Base-by-base conservation (phyloP, 1,284 basidiomycete genomes). In the Sutorius eximius region DNA sequence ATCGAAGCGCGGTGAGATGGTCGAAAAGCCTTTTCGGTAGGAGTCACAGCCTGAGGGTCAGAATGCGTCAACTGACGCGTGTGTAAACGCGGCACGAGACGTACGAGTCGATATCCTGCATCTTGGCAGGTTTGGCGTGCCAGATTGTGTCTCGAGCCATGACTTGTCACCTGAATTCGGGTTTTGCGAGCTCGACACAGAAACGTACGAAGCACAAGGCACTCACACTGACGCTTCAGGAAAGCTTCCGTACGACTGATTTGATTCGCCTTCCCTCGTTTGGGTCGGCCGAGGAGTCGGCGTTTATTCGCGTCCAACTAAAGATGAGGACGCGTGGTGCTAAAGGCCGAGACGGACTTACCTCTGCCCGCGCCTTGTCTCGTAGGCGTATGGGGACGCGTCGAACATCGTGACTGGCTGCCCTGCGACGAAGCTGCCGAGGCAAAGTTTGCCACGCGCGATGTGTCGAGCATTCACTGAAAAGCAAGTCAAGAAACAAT, bases 91-190 rank as follows among this genome's bases (percentile, higher is more conserved):
- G 34, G 45, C 16, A 30, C 24, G 30, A 46, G 40, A 63, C 80
- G 16, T 36, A 91, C 92, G 46, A 98, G 75, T 61, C 91, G 79
- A 68, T 92, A 93, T 0, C 91, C 60, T 86, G 80, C 95, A 97
- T 96, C 60, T 89, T 85, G 84, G 95, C 95, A 2, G 94, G 82
- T 71, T 96, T 97, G 1, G 94, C 89, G 65, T 97, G 95, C 90
- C 93, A 97, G 24, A 96, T 71, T 97, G 95, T 5, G 93, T 95
- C 66, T 94, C 92, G 0, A 98, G 81, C 95, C 95, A 97, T 10
- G 78, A 75, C 70, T 96, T 96, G 60, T 91, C 79, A 27, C 76
- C 92, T 93, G 55, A 9, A 22, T 43, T 33, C 22, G 45, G 2
- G 24, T 36, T 41, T 6, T 16, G 10, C 12, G 5, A n/a, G 22